These are phyloP conservation scores for Apiospora malaysiana DNA, from an alignment of 2,329 filamentous ascomycete genomes.

Conservation along the genomic window DNA sequence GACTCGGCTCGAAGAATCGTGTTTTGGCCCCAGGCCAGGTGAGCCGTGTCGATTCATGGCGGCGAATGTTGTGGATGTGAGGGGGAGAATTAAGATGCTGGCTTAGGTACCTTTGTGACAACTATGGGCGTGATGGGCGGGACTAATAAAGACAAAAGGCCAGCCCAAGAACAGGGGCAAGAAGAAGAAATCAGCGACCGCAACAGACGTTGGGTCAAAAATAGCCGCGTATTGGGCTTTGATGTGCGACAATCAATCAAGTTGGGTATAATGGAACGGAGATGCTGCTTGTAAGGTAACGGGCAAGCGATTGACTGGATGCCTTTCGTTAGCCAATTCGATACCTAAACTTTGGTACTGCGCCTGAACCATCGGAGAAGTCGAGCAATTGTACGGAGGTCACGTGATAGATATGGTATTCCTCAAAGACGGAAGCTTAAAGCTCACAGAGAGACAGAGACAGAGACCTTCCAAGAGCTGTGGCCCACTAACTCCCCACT, in stretches of 20 bases:
- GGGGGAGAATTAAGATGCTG: neutral
- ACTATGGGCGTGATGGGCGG: neutral
- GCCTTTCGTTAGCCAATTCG: neutral
- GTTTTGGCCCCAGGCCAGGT: conserved; percentile 60
- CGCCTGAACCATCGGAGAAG: neutral
- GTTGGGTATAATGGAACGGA: neutral
- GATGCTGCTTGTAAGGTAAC: neutral
- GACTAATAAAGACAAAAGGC: neutral
- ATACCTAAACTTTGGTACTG: conserved; percentile 4
- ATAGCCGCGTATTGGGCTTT: neutral
- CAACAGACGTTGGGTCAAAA: neutral
- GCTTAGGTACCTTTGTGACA: neutral
- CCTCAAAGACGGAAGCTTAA: neutral
- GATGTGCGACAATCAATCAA: neutral
- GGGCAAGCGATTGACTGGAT: neutral
- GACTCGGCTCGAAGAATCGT: conserved; percentile 59
- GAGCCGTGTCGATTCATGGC: conserved; percentile 60
- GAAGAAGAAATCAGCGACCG: neutral
- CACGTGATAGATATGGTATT: neutral
- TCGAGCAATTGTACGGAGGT: neutral
- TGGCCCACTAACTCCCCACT: neutral
- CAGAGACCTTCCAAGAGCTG: neutral
- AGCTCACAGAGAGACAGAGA: neutral
- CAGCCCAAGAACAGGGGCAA: neutral
- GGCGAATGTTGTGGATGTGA: neutral